These are phyloP conservation scores for Fusarium heterosporum DNA, from an alignment of 2,329 filamentous ascomycete species.

Conservation along the genomic window DNA sequence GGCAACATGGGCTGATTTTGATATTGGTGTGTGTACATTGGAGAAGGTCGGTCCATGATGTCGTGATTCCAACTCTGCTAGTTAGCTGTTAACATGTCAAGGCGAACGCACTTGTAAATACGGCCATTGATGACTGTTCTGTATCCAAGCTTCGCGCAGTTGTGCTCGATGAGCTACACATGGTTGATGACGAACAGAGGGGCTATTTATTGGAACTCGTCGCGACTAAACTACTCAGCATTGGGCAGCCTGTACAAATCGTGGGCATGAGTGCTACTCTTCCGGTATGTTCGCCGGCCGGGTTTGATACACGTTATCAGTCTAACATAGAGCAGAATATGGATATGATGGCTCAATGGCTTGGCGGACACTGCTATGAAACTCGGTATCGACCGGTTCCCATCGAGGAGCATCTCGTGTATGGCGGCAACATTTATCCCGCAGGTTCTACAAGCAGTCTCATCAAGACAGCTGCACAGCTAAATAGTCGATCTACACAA, in stretches of 20 bases:
- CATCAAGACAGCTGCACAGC: conserved; percentile 67
- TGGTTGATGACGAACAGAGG: conserved; percentile 81
- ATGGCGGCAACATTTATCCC: conserved; percentile 75
- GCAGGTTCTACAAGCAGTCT: conserved; percentile 66
- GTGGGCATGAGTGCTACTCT: conserved; percentile 85
- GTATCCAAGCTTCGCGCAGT: conserved; percentile 73
- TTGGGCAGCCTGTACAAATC: conserved; percentile 76
- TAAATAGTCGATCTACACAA: conserved; percentile 53
- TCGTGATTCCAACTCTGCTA: not conserved
- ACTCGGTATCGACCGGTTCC: conserved; percentile 81
- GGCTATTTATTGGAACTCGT: conserved; percentile 82
- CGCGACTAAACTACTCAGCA: conserved; percentile 76
- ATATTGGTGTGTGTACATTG: conserved; percentile 82
- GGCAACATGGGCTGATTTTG: conserved; percentile 77
- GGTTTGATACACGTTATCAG: not conserved
- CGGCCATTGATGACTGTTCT: conserved; percentile 76
- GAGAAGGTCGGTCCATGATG: conserved; percentile 67
- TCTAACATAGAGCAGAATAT: conserved; percentile 67
- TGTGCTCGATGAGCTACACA: conserved; percentile 83
- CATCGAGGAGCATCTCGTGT: conserved; percentile 79
- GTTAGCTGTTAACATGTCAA: conserved; percentile 48
- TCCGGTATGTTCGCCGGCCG: conserved; percentile 61
- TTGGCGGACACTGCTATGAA: conserved; percentile 76
- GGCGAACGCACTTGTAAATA: conserved; percentile 80
- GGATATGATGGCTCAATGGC: conserved; percentile 75